Evolutionary conservation across 1,284 basidiomycete species (phyloP), one percentile per base, ranked within the genome.

Genomic region (Blastosporella zonata): DNA sequence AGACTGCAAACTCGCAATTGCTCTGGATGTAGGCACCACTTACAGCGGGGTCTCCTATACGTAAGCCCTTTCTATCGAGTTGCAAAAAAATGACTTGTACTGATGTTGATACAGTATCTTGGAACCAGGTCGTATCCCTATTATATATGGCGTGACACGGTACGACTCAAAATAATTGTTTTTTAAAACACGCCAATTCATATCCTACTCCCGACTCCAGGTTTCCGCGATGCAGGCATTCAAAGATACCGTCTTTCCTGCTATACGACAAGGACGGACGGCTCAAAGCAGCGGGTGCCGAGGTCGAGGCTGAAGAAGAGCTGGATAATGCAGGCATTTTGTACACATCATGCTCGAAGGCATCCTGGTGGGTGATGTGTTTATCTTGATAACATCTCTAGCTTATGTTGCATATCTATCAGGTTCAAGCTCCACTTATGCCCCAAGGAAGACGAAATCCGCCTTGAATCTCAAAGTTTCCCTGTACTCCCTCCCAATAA

Each of bases 11-110:
- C 65, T 81, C 4, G 67, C 78, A 13, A 55, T 79, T 4, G 77
- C 73, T 0, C 70, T 80, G 36, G 78, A 80, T 53, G 59, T 80
- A 0, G 78, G 78, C 0, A 79, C 77, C 0, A 80, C 78, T 0
- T 79, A 66, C 55, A 78, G 77, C 40, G 77, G 77, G 0, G 64
- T 74, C 0, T 73, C 75, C 0, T 80, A 78, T 49, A 57, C 62
- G 70, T 46, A 21, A 17, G 38, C 13, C 22, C 10, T 5, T n/a
- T 17, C 18, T 15, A 3, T n/a, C 12, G 25, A 22, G 28, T 23
- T 7, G 20, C 17, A 3, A 12, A 25, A 18, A 10, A 41, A 6
- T 3, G n/a, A 23, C 25, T 38, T 5, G 13, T 10, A 23, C 21
- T 12, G 18, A 17, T 18, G n/a, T n/a, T 33, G 8, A 4, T n/a